Conservation (phyloP, 2,329 filamentous ascomycete species). For the Hypocrella siamensis region DNA sequence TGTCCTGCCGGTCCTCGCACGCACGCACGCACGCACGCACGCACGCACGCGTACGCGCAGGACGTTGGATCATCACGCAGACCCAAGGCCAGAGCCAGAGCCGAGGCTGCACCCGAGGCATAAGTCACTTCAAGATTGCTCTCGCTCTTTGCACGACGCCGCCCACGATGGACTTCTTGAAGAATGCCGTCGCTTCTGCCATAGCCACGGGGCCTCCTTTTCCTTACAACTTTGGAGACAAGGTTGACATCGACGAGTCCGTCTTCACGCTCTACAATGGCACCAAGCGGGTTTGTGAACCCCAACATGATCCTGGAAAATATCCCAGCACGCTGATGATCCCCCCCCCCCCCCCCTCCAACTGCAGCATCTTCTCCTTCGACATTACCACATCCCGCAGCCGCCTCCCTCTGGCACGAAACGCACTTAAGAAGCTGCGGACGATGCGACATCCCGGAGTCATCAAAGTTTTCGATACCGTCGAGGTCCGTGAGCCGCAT, state of each 20-base stretch:
- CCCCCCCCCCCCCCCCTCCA: constrained; percentile 59
- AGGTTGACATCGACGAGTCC: constrained; percentile 80
- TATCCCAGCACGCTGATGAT: neutral
- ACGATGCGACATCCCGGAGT: constrained; percentile 90
- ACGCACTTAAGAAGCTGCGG: constrained; percentile 84
- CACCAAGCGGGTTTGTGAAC: constrained; percentile 54
- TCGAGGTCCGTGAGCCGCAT: constrained; percentile 51
- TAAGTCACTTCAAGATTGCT: too few relatives aligned
- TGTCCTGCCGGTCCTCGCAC: too few relatives aligned
- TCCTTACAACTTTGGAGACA: constrained; percentile 83
- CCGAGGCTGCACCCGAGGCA: too few relatives aligned
- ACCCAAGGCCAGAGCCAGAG: too few relatives aligned
- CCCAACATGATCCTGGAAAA: neutral
- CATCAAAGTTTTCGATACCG: constrained; percentile 83
- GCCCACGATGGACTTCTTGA: constrained; percentile 77
- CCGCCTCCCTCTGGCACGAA: constrained; percentile 72
- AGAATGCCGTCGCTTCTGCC: constrained; percentile 90
- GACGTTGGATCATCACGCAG: too few relatives aligned
- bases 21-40: too few relatives aligned
- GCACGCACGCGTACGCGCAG: too few relatives aligned
- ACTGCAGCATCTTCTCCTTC: constrained; percentile 95
- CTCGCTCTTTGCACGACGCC: too few relatives aligned
- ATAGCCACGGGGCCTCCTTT: constrained; percentile 91
- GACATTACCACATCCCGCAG: constrained; percentile 70
- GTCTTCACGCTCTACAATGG: constrained; percentile 96